Evolutionary conservation across 352 stramenopile genomes (phyloP), one percentile per base, ranked within the genome.

Genomic region (Phytopythium litorale): DNA sequence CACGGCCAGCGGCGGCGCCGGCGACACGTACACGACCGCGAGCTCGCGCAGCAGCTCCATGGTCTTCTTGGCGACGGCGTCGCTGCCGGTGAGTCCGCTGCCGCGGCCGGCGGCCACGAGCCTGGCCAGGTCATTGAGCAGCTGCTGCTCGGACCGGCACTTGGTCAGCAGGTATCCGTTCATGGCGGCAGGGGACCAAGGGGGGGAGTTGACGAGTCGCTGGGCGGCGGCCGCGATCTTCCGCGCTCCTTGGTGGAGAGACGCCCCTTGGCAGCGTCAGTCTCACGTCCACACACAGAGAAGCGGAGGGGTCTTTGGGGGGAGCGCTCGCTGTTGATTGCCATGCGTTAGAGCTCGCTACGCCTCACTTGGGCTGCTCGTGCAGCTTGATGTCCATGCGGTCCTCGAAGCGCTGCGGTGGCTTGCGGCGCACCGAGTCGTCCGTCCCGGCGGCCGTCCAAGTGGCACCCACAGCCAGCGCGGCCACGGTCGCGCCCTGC

Each of bases 111-210:
- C 37, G 21, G 38, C 54, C 13, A 60, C 35, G 18, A 89, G 66
- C 65, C 86, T 89, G 32, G 73, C 75, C 40, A 93, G 71, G 60
- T 93, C 84, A 59, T 93, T 92, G 71, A 92, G 81, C 56, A 93
- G 76, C 69, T 93, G 82, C 72, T 91, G 80, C 78, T 91, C 80
- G 18, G 82, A 93, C 63, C 80, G 82, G 63, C 54, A 49, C 60
- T 88, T 89, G 64, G 71, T 76, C 58, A 75, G 73, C 58, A 91
- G 56, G 66, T 91, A 91, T 28, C 65, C 75, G 65, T 91, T 91
- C 80, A 93, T 92, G 38, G 21, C 56, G 23, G 35, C 49, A 28
- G 19, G 16, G 23, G 23, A 11, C 28, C 28, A 7, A 7, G 28
- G 28, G 3, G 28, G 28, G 7, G 28, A 32, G 28, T 32, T 32